phyloP scores from a whole-genome alignment of 257 asterid species.

The Capsicum rhomboideum region DNA sequence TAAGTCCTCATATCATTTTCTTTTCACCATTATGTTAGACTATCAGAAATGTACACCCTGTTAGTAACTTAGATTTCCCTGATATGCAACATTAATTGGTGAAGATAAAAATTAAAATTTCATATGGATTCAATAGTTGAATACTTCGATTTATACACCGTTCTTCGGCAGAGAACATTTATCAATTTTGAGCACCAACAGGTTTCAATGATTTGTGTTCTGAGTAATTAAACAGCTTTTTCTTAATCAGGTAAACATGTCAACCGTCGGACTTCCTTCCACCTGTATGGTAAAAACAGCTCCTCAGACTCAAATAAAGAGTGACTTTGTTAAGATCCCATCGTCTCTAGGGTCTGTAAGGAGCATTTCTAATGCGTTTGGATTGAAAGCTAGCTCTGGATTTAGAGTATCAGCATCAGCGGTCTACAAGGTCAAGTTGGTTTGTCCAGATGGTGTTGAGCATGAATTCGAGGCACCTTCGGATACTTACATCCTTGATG shows the following conservation, averaged over 20 bases:
- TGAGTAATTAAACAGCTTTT: background rate
- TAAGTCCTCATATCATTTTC: background rate
- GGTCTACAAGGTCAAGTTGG: constrained; percentile 59
- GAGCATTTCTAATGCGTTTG: constrained; percentile 38
- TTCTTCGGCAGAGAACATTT: background rate
- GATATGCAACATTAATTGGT: background rate
- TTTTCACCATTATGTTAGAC: background rate
- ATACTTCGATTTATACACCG: background rate
- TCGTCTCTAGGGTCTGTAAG: constrained; percentile 32
- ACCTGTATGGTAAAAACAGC: constrained; percentile 28
- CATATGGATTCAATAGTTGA: background rate
- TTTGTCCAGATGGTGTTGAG: constrained; percentile 53
- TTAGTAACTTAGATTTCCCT: background rate
- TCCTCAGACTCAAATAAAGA: constrained; percentile 23
- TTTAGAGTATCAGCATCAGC: constrained; percentile 48
- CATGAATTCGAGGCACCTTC: constrained; percentile 57
- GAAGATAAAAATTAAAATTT: background rate
- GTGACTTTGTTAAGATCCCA: constrained; percentile 35
- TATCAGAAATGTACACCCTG: background rate
- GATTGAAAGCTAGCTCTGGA: constrained; percentile 38
- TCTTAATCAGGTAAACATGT: constrained; percentile 48
- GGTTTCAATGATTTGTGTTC: background rate
- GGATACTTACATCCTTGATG: constrained; percentile 60
- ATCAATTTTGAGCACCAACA: background rate
- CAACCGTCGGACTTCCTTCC: constrained; percentile 42